Conservation (phyloP, 2,329 filamentous ascomycete genomes). For the Scedosporium minutisporum region DNA sequence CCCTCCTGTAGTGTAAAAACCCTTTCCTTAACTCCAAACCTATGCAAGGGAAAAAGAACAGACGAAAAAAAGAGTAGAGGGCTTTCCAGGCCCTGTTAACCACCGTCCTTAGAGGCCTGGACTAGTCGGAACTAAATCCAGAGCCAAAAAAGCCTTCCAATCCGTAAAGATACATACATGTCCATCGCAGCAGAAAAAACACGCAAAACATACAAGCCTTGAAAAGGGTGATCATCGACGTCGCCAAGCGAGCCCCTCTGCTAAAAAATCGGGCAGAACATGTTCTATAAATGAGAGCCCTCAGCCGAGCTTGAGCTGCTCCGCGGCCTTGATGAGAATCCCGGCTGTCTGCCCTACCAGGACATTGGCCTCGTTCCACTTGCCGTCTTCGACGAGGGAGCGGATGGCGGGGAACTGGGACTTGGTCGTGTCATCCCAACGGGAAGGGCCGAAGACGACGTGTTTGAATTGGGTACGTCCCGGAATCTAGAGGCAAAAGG, state of each 20-base stretch:
- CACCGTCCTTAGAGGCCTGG: neutral
- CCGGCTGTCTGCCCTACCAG: constrained; percentile 63
- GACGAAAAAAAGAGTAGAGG: neutral
- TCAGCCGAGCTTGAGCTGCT: constrained; percentile 18
- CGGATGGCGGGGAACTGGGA: constrained; percentile 74
- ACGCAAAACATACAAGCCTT: neutral
- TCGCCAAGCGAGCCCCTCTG: too few relatives aligned
- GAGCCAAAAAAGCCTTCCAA: neutral
- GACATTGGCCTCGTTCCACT: constrained; percentile 59
- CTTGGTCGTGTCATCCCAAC: constrained; percentile 61
- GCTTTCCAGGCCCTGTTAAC: neutral
- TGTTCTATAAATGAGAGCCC: neutral
- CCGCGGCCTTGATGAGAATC: constrained; percentile 53
- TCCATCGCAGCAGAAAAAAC: constrained; percentile 3
- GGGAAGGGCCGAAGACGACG: constrained; percentile 74
- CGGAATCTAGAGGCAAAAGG: constrained; percentile 47
- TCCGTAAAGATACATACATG: neutral
- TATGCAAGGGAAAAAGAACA: neutral
- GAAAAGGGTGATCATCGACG: too few relatives aligned
- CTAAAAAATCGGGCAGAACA: too few relatives aligned
- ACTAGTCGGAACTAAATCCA: neutral
- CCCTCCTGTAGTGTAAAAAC: neutral
- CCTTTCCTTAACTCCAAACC: neutral
- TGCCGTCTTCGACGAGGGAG: constrained; percentile 62
- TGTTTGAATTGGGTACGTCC: constrained; percentile 92